Evolutionary conservation across 768 basidiomycete genomes (phyloP).

Genomic region (Saitozyma sp.): DNA sequence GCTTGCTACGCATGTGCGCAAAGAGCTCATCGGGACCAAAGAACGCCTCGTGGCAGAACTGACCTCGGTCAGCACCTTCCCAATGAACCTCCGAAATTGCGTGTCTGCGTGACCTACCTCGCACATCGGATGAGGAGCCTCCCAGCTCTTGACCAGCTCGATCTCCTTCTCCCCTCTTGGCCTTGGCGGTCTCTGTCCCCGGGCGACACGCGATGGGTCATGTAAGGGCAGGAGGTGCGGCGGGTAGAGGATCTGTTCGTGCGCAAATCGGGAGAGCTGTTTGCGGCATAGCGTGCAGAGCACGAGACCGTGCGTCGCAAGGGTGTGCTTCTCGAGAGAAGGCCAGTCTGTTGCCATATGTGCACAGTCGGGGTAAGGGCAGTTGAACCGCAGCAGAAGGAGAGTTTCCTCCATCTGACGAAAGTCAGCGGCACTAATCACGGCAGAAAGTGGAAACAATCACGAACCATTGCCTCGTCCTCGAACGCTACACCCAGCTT

Average conservation of each 20-base stretch:
- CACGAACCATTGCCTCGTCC: constrained; percentile 62
- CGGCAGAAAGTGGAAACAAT: background rate
- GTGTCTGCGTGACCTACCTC: constrained; percentile 34
- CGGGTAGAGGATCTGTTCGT: constrained; percentile 86
- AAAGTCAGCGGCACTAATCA: background rate
- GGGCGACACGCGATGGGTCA: constrained; percentile 65
- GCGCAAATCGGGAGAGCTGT: constrained; percentile 89
- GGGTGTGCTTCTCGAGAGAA: constrained; percentile 80
- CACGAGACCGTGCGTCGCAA: constrained; percentile 69
- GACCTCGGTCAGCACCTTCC: constrained; percentile 8
- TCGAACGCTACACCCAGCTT: constrained; percentile 78
- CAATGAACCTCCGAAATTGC: background rate
- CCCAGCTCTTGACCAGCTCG: constrained; percentile 48
- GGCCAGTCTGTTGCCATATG: constrained; percentile 85
- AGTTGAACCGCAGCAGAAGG: constrained; percentile 89
- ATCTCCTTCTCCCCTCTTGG: constrained; percentile 42
- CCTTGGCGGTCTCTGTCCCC: constrained; percentile 43
- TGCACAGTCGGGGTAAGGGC: constrained; percentile 79
- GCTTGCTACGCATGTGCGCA: constrained; percentile 84
- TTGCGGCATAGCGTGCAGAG: constrained; percentile 89
- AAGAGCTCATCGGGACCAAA: constrained; percentile 93
- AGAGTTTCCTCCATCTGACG: constrained; percentile 83
- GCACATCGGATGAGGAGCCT: constrained; percentile 53
- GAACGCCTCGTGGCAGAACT: constrained; percentile 89
- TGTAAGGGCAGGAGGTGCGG: constrained; percentile 67